These are phyloP conservation scores for Verticillium nonalfalfae DNA, from an alignment of 2,329 filamentous ascomycete species.

Conservation along the genomic window DNA sequence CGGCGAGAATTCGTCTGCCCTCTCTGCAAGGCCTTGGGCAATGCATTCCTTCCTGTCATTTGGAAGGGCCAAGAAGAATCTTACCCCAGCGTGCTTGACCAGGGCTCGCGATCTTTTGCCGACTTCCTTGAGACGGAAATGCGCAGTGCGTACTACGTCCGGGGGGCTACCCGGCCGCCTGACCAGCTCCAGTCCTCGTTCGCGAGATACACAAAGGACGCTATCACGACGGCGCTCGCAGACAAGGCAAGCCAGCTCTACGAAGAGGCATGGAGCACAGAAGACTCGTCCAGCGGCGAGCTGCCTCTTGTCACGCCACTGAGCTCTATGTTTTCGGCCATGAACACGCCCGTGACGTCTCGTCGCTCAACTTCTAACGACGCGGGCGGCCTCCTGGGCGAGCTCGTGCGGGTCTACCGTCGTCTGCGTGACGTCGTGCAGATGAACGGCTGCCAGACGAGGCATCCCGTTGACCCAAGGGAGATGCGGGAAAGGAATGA, in stretches of 20 bases:
- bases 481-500: constrained; percentile 29
- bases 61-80: constrained; percentile 90
- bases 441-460: constrained; percentile 44
- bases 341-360: constrained; percentile 26
- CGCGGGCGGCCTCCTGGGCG: constrained; percentile 32
- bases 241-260: constrained; percentile 27
- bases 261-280: constrained; percentile 33
- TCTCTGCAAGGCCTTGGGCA: constrained; percentile 92
- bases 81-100: constrained; percentile 63
- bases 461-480: constrained; percentile 23
- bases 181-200: constrained; percentile 28
- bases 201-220: constrained; percentile 27
- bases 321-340: constrained; percentile 34
- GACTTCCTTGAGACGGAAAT: constrained; percentile 62
- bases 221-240: constrained; percentile 31
- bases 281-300: constrained; percentile 25
- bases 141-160: constrained; percentile 31
- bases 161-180: constrained; percentile 23
- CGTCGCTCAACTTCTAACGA: constrained; percentile 25
- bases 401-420: constrained; percentile 55
- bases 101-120: constrained; percentile 53
- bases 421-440: constrained; percentile 53
- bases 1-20: constrained; percentile 92
- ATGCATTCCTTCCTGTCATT: constrained; percentile 87
- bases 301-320: constrained; percentile 31